Base-by-base conservation (phyloP, 2,329 filamentous ascomycete species). In the Scedosporium dehoogii region DNA sequence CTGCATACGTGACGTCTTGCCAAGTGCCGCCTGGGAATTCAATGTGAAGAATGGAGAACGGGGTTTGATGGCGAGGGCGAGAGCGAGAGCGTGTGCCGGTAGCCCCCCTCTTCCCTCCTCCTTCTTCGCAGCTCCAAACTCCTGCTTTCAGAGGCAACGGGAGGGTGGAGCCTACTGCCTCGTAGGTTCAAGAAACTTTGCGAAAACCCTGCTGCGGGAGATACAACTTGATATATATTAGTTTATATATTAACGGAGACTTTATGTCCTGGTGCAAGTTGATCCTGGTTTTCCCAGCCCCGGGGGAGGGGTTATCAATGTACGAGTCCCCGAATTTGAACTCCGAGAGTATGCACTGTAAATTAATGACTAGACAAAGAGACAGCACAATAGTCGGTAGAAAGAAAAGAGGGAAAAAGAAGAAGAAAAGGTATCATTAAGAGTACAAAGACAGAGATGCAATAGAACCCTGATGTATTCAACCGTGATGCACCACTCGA, bases 1-100 rank as follows among this genome's bases (percentile, higher is more conserved):
- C 29, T 2, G 9, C 29, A 29, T 59, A 41, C 21, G 18, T 59
- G 44, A 48, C 44, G 21, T 58, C 18, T 42, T 42, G 59, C 27
- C 27, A 56, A 61, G 48, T 42, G 48, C 59, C 59, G 48, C 23
- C 29, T n/a, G 46, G 48, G 58, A 29, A 44, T 44, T 53, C 59
- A 41, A 16, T 44, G 23, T 41, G n/a, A 18, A 58, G 23, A 42
- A 23, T 5, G 18, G 21, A 46, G 23, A n/a, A n/a, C 4, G 4
- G 9, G 21, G n/a, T 16, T 38, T 12, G 33, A 38, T 38, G 10
- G 33, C 10, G 10, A 38, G 10, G 3, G 33, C 18, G 46, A 51
- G 46, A 51, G 46, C 18, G 46, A 51, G 33, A 3, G 33, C 14
- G 29, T 10, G 33, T 6, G 33, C 33, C 3, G 10, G 33, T 38